Evolutionary conservation across 352 stramenopile species (phyloP).

Genomic region (Globisporangium barbulae): DNA sequence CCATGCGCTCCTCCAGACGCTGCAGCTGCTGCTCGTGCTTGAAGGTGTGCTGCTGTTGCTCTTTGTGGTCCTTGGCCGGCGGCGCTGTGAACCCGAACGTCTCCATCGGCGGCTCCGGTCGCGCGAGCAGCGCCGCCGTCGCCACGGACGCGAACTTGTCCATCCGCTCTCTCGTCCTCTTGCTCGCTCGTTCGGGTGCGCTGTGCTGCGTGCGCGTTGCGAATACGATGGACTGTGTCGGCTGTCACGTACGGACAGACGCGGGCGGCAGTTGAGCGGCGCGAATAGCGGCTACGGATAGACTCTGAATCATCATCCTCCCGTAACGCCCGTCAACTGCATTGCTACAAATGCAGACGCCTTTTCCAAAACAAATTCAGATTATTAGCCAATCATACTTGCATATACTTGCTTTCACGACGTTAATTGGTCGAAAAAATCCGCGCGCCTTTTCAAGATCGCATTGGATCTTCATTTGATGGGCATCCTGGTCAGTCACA

Average conservation of each 20-base stretch:
- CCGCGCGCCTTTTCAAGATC: slow-evolving; percentile 1
- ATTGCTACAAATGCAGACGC: background rate
- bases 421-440: background rate
- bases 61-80: background rate
- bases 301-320: too few relatives aligned
- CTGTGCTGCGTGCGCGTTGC: background rate
- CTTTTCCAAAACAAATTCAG: background rate
- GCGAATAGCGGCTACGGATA: too few relatives aligned
- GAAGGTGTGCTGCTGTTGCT: background rate
- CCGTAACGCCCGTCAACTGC: background rate
- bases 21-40: slow-evolving; percentile 13
- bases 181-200: background rate
- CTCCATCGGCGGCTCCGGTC: background rate
- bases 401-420: too few relatives aligned
- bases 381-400: background rate
- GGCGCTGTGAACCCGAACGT: background rate
- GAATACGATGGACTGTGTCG: too few relatives aligned
- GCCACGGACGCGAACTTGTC: slow-evolving; percentile 16
- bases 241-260: too few relatives aligned
- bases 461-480: slow-evolving; percentile 2
- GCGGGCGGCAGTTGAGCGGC: too few relatives aligned
- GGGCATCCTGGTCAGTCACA: background rate
- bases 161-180: slow-evolving; percentile 1
- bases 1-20: slow-evolving; percentile 39
- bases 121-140: slow-evolving; percentile 9